Conservation (phyloP, 202 grass and related monocot species). For the Dendrocalamus latiflorus region DNA sequence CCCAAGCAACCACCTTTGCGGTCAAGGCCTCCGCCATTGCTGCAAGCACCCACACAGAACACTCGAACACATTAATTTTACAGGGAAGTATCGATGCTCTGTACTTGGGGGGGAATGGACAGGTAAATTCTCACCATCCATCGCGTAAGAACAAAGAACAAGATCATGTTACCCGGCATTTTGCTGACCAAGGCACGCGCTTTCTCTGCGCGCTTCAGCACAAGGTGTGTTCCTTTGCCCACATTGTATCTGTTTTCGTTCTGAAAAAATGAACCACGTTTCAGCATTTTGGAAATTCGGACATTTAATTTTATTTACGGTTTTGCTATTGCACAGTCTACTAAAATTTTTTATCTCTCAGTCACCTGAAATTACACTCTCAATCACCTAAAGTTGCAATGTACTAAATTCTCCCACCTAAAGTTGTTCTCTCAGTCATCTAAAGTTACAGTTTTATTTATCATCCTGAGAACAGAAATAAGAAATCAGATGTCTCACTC, state of each 20-base stretch:
- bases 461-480: neutral
- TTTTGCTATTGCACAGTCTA: too few relatives aligned
- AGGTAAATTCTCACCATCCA: neutral
- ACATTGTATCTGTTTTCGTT: conserved; percentile 87
- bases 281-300: neutral
- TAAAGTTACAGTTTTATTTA: too few relatives aligned
- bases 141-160: neutral
- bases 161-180: conserved; percentile 55
- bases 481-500: conserved; percentile 24
- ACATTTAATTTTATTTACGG: neutral
- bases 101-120: neutral
- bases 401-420: too few relatives aligned
- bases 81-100: neutral
- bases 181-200: conserved; percentile 73
- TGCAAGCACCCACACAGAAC: neutral
- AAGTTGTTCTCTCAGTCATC: too few relatives aligned
- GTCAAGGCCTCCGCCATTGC: conserved; percentile 68
- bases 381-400: too few relatives aligned
- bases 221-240: conserved; percentile 68
- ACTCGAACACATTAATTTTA: neutral
- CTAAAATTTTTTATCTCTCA: too few relatives aligned
- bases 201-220: conserved; percentile 83
- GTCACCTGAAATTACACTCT: too few relatives aligned
- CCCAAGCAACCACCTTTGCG: conserved; percentile 64
- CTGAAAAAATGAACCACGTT: conserved; percentile 25